phyloP scores from a whole-genome alignment of 1,284 basidiomycete genomes.

The Trichosporon sp. region DNA sequence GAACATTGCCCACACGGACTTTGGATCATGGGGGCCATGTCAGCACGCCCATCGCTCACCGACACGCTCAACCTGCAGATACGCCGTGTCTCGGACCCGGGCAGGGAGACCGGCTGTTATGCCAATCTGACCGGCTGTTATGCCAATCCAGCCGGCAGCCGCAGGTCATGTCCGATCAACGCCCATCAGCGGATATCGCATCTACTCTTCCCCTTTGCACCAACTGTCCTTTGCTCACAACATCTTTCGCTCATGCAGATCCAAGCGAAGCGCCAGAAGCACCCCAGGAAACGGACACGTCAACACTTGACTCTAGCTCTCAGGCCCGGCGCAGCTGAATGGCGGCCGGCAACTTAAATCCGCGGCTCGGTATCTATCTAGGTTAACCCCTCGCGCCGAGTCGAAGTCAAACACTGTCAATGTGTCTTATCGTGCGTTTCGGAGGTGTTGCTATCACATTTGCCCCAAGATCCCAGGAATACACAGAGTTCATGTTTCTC shows the following conservation, averaged over 20 bases:
- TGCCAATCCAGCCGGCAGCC: background rate
- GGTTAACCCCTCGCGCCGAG: background rate
- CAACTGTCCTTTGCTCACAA: too few species aligned
- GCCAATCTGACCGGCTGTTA: background rate
- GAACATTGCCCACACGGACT: background rate
- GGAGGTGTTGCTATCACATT: background rate
- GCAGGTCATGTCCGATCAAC: background rate
- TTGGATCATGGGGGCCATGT: background rate
- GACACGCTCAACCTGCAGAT: background rate
- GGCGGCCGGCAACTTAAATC: background rate
- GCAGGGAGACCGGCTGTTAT: too few species aligned
- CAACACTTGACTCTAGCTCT: background rate
- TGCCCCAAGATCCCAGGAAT: background rate
- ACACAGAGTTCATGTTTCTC: background rate
- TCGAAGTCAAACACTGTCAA: background rate
- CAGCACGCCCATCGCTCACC: background rate
- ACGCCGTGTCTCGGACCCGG: background rate
- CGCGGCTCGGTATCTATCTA: constrained; percentile 7
- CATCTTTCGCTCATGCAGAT: too few species aligned
- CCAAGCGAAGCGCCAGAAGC: background rate
- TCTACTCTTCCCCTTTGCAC: too few species aligned
- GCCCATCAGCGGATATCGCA: too few species aligned
- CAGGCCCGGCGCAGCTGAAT: background rate
- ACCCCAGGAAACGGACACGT: background rate
- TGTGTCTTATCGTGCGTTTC: background rate